These are phyloP conservation scores for Boletus pseudopeckii DNA, from an alignment of 768 basidiomycete species.

Conservation along the genomic window DNA sequence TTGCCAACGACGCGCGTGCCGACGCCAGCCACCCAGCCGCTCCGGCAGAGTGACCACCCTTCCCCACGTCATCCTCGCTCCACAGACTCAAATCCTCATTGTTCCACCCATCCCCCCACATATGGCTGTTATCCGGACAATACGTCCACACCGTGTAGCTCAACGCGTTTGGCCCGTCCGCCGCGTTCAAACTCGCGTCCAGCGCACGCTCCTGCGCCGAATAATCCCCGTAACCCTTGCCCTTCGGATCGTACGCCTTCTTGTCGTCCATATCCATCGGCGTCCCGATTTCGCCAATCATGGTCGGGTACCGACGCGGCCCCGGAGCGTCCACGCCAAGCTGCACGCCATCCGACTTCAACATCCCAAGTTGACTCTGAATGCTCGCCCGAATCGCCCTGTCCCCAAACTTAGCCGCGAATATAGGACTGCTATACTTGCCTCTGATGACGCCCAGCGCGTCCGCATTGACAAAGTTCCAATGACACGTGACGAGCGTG, in stretches of 20 bases:
- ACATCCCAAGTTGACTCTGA: constrained; percentile 75
- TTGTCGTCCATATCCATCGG: constrained; percentile 94
- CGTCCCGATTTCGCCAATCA: constrained; percentile 94
- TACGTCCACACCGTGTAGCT: constrained; percentile 91
- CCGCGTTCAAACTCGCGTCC: constrained; percentile 76
- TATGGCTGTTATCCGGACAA: constrained; percentile 74
- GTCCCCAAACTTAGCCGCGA: constrained; percentile 82
- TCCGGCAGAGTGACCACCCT: not conserved
- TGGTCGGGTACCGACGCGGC: constrained; percentile 61
- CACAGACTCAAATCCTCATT: constrained; percentile 92
- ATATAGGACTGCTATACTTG: constrained; percentile 63
- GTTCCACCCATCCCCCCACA: constrained; percentile 97
- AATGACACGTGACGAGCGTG: constrained; percentile 88
- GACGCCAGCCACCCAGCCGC: constrained; percentile 6
- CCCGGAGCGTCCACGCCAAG: constrained; percentile 38
- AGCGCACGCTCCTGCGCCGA: constrained; percentile 76
- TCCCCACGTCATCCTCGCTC: constrained; percentile 68
- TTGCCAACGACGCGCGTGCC: constrained; percentile 15
- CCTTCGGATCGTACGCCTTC: constrained; percentile 61
- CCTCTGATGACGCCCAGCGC: constrained; percentile 89
- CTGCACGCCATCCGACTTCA: constrained; percentile 70
- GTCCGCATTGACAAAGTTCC: constrained; percentile 96
- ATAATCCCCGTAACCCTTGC: constrained; percentile 67
- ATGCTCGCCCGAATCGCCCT: constrained; percentile 74
- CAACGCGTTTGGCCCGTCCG: constrained; percentile 71